Conservation (phyloP, 441 rosid species). For the Kokia cookei region DNA sequence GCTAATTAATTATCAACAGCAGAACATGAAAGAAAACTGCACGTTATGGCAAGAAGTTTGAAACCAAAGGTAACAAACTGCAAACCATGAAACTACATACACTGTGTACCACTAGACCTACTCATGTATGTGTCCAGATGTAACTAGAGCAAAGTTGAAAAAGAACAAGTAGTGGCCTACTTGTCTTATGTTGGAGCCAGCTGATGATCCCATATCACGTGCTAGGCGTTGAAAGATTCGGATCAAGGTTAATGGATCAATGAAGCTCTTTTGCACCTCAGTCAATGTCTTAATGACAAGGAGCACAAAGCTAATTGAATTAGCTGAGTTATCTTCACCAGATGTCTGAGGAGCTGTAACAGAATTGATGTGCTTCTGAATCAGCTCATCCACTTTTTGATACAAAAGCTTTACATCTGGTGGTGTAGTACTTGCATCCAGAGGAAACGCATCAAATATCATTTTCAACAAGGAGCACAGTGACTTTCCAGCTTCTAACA, state of each 20-base stretch:
- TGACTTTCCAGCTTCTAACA: slow-evolving; percentile 93
- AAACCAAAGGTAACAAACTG: slow-evolving; percentile 1
- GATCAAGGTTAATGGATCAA: slow-evolving; percentile 71
- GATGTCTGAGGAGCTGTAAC: slow-evolving; percentile 57
- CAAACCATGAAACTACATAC: background rate
- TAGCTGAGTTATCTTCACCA: slow-evolving; percentile 69
- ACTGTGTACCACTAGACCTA: background rate
- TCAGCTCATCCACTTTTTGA: slow-evolving; percentile 84
- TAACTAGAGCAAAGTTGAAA: background rate
- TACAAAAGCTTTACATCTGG: slow-evolving; percentile 70
- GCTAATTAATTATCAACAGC: background rate
- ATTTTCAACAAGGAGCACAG: slow-evolving; percentile 92
- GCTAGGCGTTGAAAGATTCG: slow-evolving; percentile 70
- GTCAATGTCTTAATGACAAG: slow-evolving; percentile 81
- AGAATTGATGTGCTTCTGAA: slow-evolving; percentile 72
- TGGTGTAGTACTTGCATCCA: slow-evolving; percentile 60
- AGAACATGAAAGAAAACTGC: background rate
- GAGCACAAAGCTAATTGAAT: slow-evolving; percentile 81
- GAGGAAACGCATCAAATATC: slow-evolving; percentile 86
- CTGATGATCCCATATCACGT: slow-evolving; percentile 84
- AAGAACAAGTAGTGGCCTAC: slow-evolving; percentile 34
- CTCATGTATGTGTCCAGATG: background rate
- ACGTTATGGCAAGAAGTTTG: background rate
- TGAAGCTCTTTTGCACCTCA: slow-evolving; percentile 69
- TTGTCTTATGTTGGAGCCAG: slow-evolving; percentile 78